Evolutionary conservation across 257 asterid species (phyloP).

Genomic region (Eustoma russellianum): DNA sequence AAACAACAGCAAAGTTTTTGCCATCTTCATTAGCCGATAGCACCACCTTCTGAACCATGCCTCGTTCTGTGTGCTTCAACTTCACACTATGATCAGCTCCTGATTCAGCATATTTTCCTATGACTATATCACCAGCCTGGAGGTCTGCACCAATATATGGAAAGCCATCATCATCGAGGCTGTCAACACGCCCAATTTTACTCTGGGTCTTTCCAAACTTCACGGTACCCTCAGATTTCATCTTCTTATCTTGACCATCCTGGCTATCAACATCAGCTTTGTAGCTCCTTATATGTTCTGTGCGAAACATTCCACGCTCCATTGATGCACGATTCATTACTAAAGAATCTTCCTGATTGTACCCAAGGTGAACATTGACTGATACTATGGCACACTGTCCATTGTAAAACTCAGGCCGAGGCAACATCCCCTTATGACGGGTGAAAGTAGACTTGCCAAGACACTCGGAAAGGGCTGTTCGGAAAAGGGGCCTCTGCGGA

Average conservation of each 20-base stretch:
- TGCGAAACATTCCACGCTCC: constrained; percentile 93
- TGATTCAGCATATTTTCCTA: constrained; percentile 71
- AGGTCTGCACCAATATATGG: constrained; percentile 84
- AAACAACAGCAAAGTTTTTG: constrained; percentile 70
- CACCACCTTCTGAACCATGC: constrained; percentile 88
- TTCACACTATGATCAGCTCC: constrained; percentile 84
- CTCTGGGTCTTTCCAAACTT: constrained; percentile 76
- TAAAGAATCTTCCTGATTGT: constrained; percentile 90
- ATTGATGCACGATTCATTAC: constrained; percentile 91
- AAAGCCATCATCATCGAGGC: constrained; percentile 91
- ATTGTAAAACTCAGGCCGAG: constrained; percentile 78
- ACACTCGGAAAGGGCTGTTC: constrained; percentile 69
- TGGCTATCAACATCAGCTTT: constrained; percentile 66
- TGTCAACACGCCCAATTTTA: constrained; percentile 80
- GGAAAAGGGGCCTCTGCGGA: constrained; percentile 81
- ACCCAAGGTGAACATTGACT: constrained; percentile 88
- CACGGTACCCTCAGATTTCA: constrained; percentile 39
- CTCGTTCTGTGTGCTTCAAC: constrained; percentile 88
- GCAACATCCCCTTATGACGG: constrained; percentile 46
- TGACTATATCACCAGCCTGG: constrained; percentile 79
- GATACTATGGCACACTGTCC: constrained; percentile 95
- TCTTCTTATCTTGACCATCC: constrained; percentile 18
- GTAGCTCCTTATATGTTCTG: constrained; percentile 78
- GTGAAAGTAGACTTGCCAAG: constrained; percentile 56
- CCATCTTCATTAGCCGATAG: constrained; percentile 88